Evolutionary conservation across 1,139 yeast genomes (phyloP).

Genomic region (Candida albicans): DNA sequence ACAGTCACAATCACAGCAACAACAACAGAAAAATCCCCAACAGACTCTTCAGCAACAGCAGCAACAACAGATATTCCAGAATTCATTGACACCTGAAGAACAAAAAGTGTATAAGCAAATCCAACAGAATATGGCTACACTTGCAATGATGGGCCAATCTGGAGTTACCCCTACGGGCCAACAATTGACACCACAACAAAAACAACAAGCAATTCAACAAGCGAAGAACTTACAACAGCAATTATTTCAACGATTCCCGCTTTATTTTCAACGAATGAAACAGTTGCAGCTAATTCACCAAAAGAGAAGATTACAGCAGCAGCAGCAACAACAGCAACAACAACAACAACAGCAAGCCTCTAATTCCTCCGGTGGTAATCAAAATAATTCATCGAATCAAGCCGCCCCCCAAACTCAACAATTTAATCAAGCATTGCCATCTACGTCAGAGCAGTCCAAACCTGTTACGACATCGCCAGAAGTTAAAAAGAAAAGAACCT

Average conservation of each 20-base stretch:
- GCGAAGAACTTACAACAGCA: slow-evolving; percentile 47
- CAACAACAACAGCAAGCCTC: slow-evolving; percentile 15
- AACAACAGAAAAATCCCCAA: slow-evolving; percentile 15
- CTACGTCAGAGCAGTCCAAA: slow-evolving; percentile 10
- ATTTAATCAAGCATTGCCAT: slow-evolving; percentile 10
- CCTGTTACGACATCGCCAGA: slow-evolving; percentile 1
- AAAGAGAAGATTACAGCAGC: slow-evolving; percentile 17
- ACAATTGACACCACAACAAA: slow-evolving; percentile 45
- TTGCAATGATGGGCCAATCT: slow-evolving; percentile 46
- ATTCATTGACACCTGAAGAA: slow-evolving; percentile 42
- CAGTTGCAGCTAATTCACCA: slow-evolving; percentile 43
- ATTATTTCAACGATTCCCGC: slow-evolving; percentile 44
- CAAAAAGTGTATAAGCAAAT: slow-evolving; percentile 46
- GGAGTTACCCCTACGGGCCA: slow-evolving; percentile 48
- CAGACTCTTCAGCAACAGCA: slow-evolving; percentile 38
- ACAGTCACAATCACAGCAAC: slow-evolving; percentile 13
- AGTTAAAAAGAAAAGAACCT: slow-evolving; percentile 15
- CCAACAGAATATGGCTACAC: slow-evolving; percentile 43
- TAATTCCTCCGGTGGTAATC: slow-evolving; percentile 1
- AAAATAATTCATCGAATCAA: neutral
- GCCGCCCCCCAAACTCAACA: slow-evolving; percentile 9
- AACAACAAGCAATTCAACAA: slow-evolving; percentile 47
- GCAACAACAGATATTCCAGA: slow-evolving; percentile 49
- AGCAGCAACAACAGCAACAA: slow-evolving; percentile 14
- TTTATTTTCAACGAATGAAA: slow-evolving; percentile 44